Base-by-base conservation (phyloP, 371 early-diverging fungal genomes). In the Mucor sp. region DNA sequence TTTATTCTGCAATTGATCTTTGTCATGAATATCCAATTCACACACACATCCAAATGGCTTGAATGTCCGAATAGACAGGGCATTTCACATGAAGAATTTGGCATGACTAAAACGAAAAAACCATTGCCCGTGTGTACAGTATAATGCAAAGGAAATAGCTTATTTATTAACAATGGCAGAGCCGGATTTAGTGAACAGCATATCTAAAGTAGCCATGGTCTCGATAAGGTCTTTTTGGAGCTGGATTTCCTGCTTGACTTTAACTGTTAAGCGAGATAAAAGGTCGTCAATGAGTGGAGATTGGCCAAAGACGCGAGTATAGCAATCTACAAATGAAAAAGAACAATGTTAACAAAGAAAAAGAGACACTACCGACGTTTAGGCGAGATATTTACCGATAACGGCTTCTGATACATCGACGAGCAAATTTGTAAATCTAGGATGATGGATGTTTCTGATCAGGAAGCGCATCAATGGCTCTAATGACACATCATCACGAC, bases 401-500 rank as follows among this genome's bases (percentile, higher is more conserved):
- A 94, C 74, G 5, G 85, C 72, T 63, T 89, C 86, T 6, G 93
- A 77, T 11, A 96, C 94, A 69, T 92, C 91, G 17, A 93, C 82
- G 37, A 96, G 73, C 11, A 95, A 72, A n/a, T 76, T 74, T 2
- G 92, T 87, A 74, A 92, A 95, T 48, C 88, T 77, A 28, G 96
- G 95, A 59, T 94, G 82, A 63, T 85, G 83, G 65, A 98, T 86
- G 71, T 94, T 76, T 76, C 83, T 87, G 53, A 89, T 75, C 39
- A 97, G 70, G 72, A 97, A 97, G 47, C 86, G 85, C 39, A 94
- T 79, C 48, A 97, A 69, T 6, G 95, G 94, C 68, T 91, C 91
- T 61, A 98, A 76, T 9, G 91, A 83, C 37, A 88, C 85, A 67
- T 97, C 97, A 76, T 96, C 95, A 35, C 97, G 84, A 68, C 95